Evolutionary conservation across 1,284 basidiomycete genomes (phyloP), one percentile per base, ranked within the genome.

Genomic region (Baeospora myosura): DNA sequence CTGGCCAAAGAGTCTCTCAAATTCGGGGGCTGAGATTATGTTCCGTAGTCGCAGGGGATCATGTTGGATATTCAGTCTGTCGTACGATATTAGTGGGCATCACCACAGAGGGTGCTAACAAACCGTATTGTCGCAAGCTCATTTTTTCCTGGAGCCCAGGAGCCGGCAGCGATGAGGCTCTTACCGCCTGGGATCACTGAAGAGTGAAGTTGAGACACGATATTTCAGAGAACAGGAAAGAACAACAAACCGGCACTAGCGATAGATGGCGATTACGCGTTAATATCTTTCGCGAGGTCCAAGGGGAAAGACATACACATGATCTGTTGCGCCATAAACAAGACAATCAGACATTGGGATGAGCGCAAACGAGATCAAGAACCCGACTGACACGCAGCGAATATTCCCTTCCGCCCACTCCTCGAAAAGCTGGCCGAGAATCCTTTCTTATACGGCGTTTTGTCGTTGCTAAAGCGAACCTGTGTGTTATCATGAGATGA

Each of bases 401-500:
- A 89, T 14, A 77, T 76, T 0, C 88, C 85, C 52, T 91, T 91
- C 40, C 81, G 65, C 1, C 88, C 88, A 40, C 81, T 82, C 41
- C 88, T 65, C 5, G 88, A 88, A 53, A 88, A 86, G 46, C 76
- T 83, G 0, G 83, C 86, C 3, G 81, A 81, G 30, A 95, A 76
- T 3, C 72, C 72, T 3, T 65, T 76, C 65, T 96, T 95, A 67
- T 96, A 96, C 0, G 93, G 93, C 2, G 93, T 94, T 64, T 91
- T 91, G 58, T 93, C 86, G 46, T 91, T 90, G 55, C 87, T 88
- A 61, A 95, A 95, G n/a, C 92, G 78, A 11, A 93, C 64, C 82
- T 90, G 53, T n/a, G 40, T 34, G 33, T n/a, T 2, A 20, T 11
- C 32, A 11, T 34, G n/a, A 34, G n/a, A 47, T 17, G 20, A 14